Conservation (phyloP, 768 basidiomycete genomes). For the Hydnomerulius pinastri region DNA sequence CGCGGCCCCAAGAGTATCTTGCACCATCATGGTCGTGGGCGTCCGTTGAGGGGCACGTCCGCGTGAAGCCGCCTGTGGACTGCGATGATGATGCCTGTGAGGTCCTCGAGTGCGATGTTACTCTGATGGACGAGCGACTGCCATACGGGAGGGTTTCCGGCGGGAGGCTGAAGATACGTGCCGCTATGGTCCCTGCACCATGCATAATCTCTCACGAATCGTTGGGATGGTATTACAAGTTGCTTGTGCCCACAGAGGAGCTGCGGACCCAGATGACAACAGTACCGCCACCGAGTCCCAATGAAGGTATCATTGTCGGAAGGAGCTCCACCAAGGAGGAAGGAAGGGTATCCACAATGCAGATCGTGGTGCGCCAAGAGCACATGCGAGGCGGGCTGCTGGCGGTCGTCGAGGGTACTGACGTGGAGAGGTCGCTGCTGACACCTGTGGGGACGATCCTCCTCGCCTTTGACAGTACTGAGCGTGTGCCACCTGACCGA, state of each 20-base stretch:
- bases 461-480: not conserved
- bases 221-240: not conserved
- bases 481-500: not conserved
- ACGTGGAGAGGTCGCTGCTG: not conserved
- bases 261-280: not conserved
- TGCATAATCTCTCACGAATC: not conserved
- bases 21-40: conserved; percentile 5
- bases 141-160: not conserved
- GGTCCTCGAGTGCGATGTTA: not conserved
- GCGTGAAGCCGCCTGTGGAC: not conserved
- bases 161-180: not conserved
- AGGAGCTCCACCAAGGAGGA: not conserved
- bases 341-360: not conserved
- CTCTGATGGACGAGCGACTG: not conserved
- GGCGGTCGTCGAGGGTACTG: not conserved
- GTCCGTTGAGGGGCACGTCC: not conserved
- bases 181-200: not conserved
- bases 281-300: not conserved
- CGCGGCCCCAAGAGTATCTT: not conserved
- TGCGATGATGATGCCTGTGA: not conserved
- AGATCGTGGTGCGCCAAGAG: not conserved
- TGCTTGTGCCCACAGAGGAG: not conserved
- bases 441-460: not conserved
- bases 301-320: not conserved
- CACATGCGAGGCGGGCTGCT: not conserved